Percentiles rank a stretch among this genome's conserved stretches.
Conservation (phyloP, 371 early-diverging fungal genomes). For the Nematocida minor region DNA sequence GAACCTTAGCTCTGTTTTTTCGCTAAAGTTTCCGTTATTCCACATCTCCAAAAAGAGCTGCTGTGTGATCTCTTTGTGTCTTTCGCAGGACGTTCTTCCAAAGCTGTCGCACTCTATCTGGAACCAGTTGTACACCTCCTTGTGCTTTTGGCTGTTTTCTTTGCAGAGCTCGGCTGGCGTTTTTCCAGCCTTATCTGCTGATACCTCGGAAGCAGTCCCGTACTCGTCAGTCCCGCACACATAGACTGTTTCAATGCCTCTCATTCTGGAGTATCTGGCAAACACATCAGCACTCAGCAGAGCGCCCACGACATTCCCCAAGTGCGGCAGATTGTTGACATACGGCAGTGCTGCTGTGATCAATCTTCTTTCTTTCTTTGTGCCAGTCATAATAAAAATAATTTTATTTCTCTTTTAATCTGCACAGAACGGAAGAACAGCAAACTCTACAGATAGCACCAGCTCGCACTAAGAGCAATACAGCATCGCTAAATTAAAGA, state of each 20-base stretch:
- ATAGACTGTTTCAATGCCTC: constrained; percentile 80
- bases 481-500: no score
- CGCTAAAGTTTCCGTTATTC: constrained; percentile 71
- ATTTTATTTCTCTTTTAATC: no score
- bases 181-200: constrained; percentile 70
- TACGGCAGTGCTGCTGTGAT: constrained; percentile 97
- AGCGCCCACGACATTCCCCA: constrained; percentile 97
- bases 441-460: no score
- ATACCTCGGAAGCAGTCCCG: constrained; percentile 98
- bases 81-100: constrained; percentile 82
- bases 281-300: constrained; percentile 93
- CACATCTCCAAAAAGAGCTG: constrained; percentile 77
- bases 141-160: constrained; percentile 82
- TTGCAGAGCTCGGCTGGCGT: constrained; percentile 82
- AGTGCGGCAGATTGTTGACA: constrained; percentile 97
- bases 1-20: constrained; percentile 75
- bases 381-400: neutral
- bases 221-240: constrained; percentile 99
- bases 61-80: constrained; percentile 84
- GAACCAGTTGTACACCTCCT: constrained; percentile 87
- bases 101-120: constrained; percentile 85
- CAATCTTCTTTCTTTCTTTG: constrained; percentile 61
- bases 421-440: no score
- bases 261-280: constrained; percentile 80
- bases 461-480: no score